Evolutionary conservation across 169 alveolate species (phyloP).

Genomic region (Babesia gibsoni): DNA sequence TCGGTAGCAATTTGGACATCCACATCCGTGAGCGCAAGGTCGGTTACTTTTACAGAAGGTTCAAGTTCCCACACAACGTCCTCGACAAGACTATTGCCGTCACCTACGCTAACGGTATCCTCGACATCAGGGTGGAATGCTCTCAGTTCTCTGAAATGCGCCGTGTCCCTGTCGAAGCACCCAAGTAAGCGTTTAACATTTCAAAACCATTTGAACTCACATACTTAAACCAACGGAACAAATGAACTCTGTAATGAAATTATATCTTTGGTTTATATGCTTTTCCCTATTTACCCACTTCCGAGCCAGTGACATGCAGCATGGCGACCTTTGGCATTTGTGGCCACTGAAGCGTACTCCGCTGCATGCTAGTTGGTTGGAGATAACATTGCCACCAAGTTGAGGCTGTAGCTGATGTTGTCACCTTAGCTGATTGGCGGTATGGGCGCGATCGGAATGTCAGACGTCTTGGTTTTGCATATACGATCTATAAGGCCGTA

Average conservation of each 20-base stretch:
- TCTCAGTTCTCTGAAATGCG: conserved; percentile 58
- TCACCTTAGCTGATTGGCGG: neutral
- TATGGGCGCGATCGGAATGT: neutral
- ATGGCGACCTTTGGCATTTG: no score
- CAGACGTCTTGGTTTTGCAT: conserved; percentile 55
- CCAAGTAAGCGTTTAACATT: neutral
- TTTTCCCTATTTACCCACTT: no score
- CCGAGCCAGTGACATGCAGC: no score
- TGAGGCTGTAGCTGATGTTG: no score
- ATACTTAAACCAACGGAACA: no score
- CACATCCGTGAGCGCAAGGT: conserved; percentile 77
- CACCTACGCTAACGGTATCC: conserved; percentile 71
- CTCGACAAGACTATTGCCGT: conserved; percentile 70
- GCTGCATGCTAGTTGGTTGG: no score
- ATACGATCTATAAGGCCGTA: conserved; percentile 81
- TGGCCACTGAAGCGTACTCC: no score
- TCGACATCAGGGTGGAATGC: conserved; percentile 47
- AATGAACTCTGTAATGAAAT: no score
- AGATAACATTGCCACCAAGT: no score
- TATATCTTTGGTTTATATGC: no score
- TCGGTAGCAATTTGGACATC: conserved; percentile 71
- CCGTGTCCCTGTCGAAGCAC: conserved; percentile 26
- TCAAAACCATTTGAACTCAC: no score
- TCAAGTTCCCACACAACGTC: conserved; percentile 76
- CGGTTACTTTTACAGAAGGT: conserved; percentile 75